A percentile compares a stretch with the other conserved stretches of the same genome.
phyloP scores from a whole-genome alignment of 2,329 filamentous ascomycete species.

The Zymoseptoria brevis region DNA sequence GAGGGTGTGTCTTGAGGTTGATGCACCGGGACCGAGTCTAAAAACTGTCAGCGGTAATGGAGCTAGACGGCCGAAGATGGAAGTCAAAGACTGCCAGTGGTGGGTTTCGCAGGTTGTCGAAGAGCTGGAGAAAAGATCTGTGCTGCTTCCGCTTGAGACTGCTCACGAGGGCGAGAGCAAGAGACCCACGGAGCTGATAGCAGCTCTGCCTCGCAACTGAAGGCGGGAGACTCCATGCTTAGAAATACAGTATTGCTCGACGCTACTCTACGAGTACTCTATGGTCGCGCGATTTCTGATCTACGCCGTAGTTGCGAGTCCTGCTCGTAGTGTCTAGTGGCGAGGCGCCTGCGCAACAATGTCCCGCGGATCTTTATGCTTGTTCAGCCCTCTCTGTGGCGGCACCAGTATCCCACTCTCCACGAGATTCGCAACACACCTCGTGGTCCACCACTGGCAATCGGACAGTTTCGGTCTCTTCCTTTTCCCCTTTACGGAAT shows the following conservation, averaged over 20 bases:
- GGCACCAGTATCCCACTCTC: neutral
- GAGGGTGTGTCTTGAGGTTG: conserved; percentile 1
- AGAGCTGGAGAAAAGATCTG: neutral
- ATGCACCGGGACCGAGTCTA: conserved; percentile 14
- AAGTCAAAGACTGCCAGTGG: conserved; percentile 16
- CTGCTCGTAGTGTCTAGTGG: neutral
- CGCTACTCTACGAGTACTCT: neutral
- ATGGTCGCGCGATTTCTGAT: neutral
- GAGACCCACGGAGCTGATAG: neutral
- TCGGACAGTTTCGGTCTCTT: neutral
- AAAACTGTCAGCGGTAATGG: neutral
- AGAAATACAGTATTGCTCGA: neutral
- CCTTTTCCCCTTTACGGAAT: neutral
- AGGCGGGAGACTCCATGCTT: neutral
- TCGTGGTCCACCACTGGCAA: conserved; percentile 1
- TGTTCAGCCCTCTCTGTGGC: neutral
- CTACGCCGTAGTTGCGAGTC: neutral
- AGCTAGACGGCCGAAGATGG: conserved; percentile 3
- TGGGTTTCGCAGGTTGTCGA: conserved; percentile 11
- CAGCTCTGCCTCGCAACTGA: neutral
- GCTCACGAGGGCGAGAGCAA: neutral
- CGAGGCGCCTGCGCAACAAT: neutral
- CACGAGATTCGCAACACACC: neutral
- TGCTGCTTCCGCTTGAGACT: neutral
- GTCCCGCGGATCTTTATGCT: neutral